phyloP scores from a whole-genome alignment of 257 asterid species.

The Solanum chiquidenum region DNA sequence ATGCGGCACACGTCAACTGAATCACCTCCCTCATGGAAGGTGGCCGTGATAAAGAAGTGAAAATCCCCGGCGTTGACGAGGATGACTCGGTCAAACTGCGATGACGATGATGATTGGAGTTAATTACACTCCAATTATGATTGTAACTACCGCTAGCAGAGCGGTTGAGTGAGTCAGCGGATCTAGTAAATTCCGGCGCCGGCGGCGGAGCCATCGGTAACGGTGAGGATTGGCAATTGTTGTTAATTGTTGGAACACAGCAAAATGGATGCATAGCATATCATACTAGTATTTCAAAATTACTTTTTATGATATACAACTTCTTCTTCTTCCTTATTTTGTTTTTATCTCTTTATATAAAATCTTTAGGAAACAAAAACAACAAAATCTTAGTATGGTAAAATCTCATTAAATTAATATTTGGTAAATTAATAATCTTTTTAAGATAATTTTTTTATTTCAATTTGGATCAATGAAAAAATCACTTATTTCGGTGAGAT shows the following conservation, averaged over 20 bases:
- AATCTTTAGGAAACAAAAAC: background rate
- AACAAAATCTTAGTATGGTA: background rate
- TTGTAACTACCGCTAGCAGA: constrained; percentile 19
- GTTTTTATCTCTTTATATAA: background rate
- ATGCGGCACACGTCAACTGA: constrained; percentile 3
- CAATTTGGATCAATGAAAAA: background rate
- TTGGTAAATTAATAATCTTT: too few relatives aligned
- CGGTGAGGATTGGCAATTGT: constrained; percentile 9
- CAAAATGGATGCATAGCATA: constrained; percentile 44
- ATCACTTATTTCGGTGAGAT: too few relatives aligned
- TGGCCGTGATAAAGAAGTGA: constrained; percentile 4
- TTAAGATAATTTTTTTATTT: too few relatives aligned
- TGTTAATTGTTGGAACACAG: constrained; percentile 20
- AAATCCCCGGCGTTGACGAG: background rate
- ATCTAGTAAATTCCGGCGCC: constrained; percentile 15
- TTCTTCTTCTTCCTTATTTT: background rate
- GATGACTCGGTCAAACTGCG: constrained; percentile 4
- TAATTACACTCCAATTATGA: background rate
- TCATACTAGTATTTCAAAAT: background rate
- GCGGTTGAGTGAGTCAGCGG: constrained; percentile 14
- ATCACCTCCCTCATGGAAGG: constrained; percentile 9
- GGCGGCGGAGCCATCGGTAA: constrained; percentile 19
- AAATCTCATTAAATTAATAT: too few relatives aligned
- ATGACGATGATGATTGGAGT: background rate
- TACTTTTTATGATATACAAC: background rate